Conservation (phyloP, 2,329 filamentous ascomycete species). For the Plectosphaerella cucumerina region DNA sequence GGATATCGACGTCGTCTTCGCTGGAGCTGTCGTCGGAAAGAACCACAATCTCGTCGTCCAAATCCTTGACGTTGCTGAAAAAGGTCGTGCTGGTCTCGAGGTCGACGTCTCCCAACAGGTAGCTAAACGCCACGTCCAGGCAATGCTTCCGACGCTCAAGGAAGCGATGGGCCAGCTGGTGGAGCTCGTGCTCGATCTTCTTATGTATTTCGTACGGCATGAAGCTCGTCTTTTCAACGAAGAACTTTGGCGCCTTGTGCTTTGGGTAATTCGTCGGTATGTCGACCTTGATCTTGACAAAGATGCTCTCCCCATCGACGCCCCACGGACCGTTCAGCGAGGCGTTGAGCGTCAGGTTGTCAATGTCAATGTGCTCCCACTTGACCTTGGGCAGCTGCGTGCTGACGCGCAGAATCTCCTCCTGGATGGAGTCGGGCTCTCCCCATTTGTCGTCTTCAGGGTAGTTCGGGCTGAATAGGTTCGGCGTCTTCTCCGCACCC, state of each 20-base stretch:
- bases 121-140: slow-evolving; percentile 57
- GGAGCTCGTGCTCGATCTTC: slow-evolving; percentile 50
- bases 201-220: slow-evolving; percentile 53
- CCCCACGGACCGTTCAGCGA: slow-evolving; percentile 65
- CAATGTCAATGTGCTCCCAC: slow-evolving; percentile 63
- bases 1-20: slow-evolving; percentile 63
- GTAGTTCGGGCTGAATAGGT: slow-evolving; percentile 46
- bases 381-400: slow-evolving; percentile 59
- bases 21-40: slow-evolving; percentile 76
- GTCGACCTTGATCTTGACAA: slow-evolving; percentile 57
- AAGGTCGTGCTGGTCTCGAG: slow-evolving; percentile 56
- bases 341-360: slow-evolving; percentile 52
- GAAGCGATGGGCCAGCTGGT: slow-evolving; percentile 52
- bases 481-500: slow-evolving; percentile 40
- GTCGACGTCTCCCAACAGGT: slow-evolving; percentile 59
- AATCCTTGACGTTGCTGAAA: slow-evolving; percentile 61
- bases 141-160: slow-evolving; percentile 56
- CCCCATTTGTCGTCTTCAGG: slow-evolving; percentile 54
- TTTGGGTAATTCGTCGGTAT: slow-evolving; percentile 58
- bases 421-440: slow-evolving; percentile 58
- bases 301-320: slow-evolving; percentile 49
- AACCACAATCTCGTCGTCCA: slow-evolving; percentile 52
- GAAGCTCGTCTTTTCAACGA: slow-evolving; percentile 57
- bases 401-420: slow-evolving; percentile 60
- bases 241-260: slow-evolving; percentile 52